Percentiles rank a stretch among this genome's conserved stretches.
phyloP scores from a whole-genome alignment of 2,329 filamentous ascomycete species.

The Fusarium bactridioides region DNA sequence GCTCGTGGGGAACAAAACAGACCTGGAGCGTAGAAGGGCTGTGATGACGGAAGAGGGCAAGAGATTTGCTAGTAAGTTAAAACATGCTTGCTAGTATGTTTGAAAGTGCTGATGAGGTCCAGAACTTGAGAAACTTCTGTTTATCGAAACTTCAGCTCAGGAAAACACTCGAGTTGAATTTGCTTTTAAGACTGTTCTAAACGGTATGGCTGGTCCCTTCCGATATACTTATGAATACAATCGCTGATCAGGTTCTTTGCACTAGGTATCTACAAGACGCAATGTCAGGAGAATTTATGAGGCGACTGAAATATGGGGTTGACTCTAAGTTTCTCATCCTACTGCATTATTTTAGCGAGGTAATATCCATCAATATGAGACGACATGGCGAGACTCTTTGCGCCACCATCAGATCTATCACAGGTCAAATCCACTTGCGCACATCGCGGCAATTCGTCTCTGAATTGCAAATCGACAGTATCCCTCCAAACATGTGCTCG shows the following conservation, averaged over 20 bases:
- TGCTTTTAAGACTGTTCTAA: not conserved
- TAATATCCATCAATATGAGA: not conserved
- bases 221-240: rapidly evolving
- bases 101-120: rapidly evolving
- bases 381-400: rapidly evolving
- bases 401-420: rapidly evolving
- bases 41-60: not conserved
- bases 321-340: not conserved
- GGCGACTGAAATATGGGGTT: too few species aligned
- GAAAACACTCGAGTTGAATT: not conserved
- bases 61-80: conserved; percentile 1
- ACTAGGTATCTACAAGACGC: not conserved
- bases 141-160: not conserved
- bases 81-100: rapidly evolving
- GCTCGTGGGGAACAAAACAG: conserved; percentile 6
- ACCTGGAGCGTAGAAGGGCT: not conserved
- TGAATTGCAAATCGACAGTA: rapidly evolving
- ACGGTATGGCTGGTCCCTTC: not conserved
- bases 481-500: rapidly evolving
- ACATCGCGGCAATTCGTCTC: rapidly evolving
- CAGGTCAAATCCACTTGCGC: rapidly evolving
- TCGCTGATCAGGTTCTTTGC: not conserved
- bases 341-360: too few species aligned
- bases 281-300: not conserved
- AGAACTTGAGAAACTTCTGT: conserved; percentile 1